Conservation (phyloP, 2,329 filamentous ascomycete genomes). For the Penicillium sp. region DNA sequence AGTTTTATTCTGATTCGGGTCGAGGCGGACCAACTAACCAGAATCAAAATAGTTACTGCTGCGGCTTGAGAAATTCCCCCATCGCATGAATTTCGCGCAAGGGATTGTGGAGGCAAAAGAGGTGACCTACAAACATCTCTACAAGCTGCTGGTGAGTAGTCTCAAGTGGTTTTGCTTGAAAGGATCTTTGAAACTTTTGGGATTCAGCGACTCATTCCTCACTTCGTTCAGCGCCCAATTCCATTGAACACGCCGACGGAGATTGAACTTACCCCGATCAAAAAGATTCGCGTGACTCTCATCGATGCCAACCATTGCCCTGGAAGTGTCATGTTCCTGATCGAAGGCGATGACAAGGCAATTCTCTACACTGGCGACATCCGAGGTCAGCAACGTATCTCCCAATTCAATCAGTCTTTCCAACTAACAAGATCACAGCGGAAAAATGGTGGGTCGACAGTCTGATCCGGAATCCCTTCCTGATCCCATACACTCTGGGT, state of each 20-base stretch:
- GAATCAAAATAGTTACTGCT: conserved; percentile 65
- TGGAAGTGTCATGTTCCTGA: conserved; percentile 90
- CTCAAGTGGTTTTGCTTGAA: not conserved
- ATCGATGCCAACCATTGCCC: conserved; percentile 92
- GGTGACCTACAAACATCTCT: conserved; percentile 78
- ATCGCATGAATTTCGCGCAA: conserved; percentile 79
- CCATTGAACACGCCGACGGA: conserved; percentile 79
- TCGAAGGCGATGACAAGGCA: conserved; percentile 74
- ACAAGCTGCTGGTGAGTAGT: conserved; percentile 64
- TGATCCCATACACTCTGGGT: conserved; percentile 75
- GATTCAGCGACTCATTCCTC: not conserved
- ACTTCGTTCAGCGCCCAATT: conserved; percentile 68
- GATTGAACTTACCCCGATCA: conserved; percentile 74
- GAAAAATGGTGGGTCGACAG: conserved; percentile 86
- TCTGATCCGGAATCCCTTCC: conserved; percentile 70
- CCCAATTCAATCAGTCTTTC: conserved; percentile 3
- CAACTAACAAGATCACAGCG: conserved; percentile 46
- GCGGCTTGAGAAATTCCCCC: conserved; percentile 76
- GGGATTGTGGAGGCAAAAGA: conserved; percentile 76
- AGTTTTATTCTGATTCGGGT: conserved; percentile 37
- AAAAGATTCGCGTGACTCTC: conserved; percentile 77
- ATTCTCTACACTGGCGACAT: conserved; percentile 90
- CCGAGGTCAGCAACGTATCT: conserved; percentile 55
- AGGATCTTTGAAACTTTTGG: not conserved
- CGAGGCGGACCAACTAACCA: conserved; percentile 7